Evolutionary conservation across 2,329 filamentous ascomycete genomes (phyloP), one percentile per base, ranked within the genome.

Genomic region (Tolypocladium tropicale): DNA sequence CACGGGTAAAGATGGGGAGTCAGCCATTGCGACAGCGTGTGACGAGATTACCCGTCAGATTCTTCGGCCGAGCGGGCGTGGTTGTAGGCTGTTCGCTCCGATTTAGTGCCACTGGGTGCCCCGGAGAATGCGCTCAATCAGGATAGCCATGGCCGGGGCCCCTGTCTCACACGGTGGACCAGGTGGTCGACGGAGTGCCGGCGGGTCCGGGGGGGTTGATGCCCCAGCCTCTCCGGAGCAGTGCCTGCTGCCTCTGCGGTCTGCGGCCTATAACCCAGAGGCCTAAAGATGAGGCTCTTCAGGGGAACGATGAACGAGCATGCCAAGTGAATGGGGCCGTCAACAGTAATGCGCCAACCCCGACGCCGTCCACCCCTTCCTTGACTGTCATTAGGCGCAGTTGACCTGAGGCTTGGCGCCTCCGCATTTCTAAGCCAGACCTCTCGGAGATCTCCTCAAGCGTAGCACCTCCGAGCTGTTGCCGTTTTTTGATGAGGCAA

Each of bases 121-220:
- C 55, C 61, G 61, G 61, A 61, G 58, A 61, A 61, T 54, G 55
- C 54, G 52, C 61, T 57, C 43, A 34, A 61, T 63, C 54, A 50
- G 60, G 61, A 61, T 57, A 46, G 53, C 54, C 23, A n/a, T n/a
- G n/a, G 56, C 50, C 56, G 52, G 60, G 58, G 23, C 57, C 57
- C 46, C 54, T 53, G 54, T 53, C 57, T 34, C 55, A 46, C 56
- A 46, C 50, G 49, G 53, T 25, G 34, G 33, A 11, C 43, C 43
- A 16, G 25, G 6, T 39, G 51, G 32, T 21, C 51, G 32, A 39
- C 23, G 18, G 23, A 18, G 23, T 37, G 12, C 37, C 18, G 16
- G 23, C 30, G 34, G 14, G 36, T 43, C 52, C 25, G 52, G 34
- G 46, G 46, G 28, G 28, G 30, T 32, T n/a, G 21, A 6, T 5